Conservation (phyloP, 2,329 filamentous ascomycete genomes). For the Neospermospora avenae region DNA sequence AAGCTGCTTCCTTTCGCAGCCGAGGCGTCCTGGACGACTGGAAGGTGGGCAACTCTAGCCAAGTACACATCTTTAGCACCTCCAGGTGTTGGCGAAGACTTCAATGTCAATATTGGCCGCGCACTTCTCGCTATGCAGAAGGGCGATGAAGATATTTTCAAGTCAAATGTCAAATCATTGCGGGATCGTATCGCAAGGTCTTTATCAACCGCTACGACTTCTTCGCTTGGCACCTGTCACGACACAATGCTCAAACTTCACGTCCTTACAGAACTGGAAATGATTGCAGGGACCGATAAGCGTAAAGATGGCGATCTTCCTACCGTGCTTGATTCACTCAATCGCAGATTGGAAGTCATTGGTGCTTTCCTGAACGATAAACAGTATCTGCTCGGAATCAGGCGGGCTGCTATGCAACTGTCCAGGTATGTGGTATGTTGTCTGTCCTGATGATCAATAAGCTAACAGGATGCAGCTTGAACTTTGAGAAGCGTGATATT, state of each 20-base stretch:
- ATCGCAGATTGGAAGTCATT: constrained; percentile 79
- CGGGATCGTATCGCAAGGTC: constrained; percentile 68
- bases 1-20: constrained; percentile 78
- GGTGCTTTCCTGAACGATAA: constrained; percentile 91
- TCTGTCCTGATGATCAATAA: not conserved
- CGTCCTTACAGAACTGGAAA: constrained; percentile 81
- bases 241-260: constrained; percentile 84
- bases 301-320: constrained; percentile 34
- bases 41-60: constrained; percentile 73
- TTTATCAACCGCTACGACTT: constrained; percentile 72
- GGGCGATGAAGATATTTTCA: constrained; percentile 50
- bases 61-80: constrained; percentile 58
- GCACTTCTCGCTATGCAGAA: constrained; percentile 59
- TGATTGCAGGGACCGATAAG: constrained; percentile 55
- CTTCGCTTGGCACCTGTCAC: constrained; percentile 80
- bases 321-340: constrained; percentile 53
- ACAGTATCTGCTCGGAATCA: constrained; percentile 83
- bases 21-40: constrained; percentile 89
- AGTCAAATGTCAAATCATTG: constrained; percentile 57
- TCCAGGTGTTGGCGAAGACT: constrained; percentile 53
- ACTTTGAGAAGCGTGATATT: constrained; percentile 69
- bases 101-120: constrained; percentile 77
- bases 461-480: constrained; percentile 36
- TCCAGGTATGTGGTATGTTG: constrained; percentile 50
- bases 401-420: constrained; percentile 83